Percentiles rank a stretch among this genome's conserved stretches.
Evolutionary conservation across 2,329 filamentous ascomycete genomes (phyloP).

Genomic region (Moelleriella libera): DNA sequence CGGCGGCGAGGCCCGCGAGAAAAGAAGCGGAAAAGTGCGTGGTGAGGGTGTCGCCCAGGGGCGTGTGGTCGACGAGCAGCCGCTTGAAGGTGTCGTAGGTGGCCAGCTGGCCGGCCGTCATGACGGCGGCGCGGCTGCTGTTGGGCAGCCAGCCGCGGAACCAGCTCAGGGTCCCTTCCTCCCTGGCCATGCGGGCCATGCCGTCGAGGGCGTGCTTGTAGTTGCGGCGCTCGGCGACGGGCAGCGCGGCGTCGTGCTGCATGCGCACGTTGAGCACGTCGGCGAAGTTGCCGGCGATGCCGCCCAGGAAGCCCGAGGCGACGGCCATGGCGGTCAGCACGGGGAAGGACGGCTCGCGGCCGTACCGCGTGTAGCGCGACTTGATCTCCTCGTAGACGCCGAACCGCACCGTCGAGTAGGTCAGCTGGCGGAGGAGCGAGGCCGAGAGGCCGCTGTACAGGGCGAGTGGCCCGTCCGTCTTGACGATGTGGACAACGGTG

Average conservation of each 20-base stretch:
- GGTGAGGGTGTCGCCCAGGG: slow-evolving; percentile 53
- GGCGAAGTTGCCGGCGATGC: slow-evolving; percentile 82
- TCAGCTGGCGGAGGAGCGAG: slow-evolving; percentile 82
- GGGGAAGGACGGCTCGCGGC: slow-evolving; percentile 49
- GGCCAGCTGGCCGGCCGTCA: slow-evolving; percentile 75
- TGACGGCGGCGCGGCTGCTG: slow-evolving; percentile 65
- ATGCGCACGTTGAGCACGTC: slow-evolving; percentile 97
- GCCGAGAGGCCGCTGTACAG: slow-evolving; percentile 89
- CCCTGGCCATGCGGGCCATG: slow-evolving; percentile 69
- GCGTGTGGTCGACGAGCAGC: slow-evolving; percentile 49
- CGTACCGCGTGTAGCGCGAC: slow-evolving; percentile 38
- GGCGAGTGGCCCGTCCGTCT: slow-evolving; percentile 60
- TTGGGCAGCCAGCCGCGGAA: slow-evolving; percentile 84
- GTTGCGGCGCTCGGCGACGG: slow-evolving; percentile 59
- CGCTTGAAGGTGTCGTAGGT: slow-evolving; percentile 76
- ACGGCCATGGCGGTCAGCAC: slow-evolving; percentile 74
- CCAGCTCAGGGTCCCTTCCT: slow-evolving; percentile 63
- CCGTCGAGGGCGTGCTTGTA: slow-evolving; percentile 86
- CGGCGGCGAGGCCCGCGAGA: slow-evolving; percentile 68
- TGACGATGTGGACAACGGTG: slow-evolving; percentile 72
- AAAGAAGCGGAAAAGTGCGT: slow-evolving; percentile 71
- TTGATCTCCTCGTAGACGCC: slow-evolving; percentile 95
- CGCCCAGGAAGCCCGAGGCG: slow-evolving; percentile 74
- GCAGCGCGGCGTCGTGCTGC: slow-evolving; percentile 81
- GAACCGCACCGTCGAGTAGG: slow-evolving; percentile 93